Percentiles rank a stretch among this genome's conserved stretches.
phyloP scores from a whole-genome alignment of 1,284 basidiomycete genomes.

The Papiliotrema laurentii region DNA sequence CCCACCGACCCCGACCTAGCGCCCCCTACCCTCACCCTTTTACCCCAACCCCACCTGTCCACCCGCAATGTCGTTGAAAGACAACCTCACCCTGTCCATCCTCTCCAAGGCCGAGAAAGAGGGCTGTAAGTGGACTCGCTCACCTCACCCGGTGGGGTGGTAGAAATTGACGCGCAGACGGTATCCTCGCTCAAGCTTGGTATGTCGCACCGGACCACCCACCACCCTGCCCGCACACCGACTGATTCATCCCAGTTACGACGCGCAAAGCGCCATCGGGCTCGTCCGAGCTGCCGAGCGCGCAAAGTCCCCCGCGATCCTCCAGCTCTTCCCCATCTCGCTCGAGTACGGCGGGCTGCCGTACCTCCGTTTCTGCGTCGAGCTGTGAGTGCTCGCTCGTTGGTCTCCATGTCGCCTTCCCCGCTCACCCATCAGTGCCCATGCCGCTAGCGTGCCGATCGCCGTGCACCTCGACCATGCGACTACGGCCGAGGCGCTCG shows the following conservation, averaged over 20 bases:
- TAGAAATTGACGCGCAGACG: conserved; percentile 12
- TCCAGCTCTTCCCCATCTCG: conserved; percentile 46
- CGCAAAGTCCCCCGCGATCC: conserved; percentile 41
- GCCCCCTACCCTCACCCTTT: no score
- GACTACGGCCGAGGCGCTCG: conserved; percentile 50
- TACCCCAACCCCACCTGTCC: background rate
- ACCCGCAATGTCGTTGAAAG: conserved; percentile 23
- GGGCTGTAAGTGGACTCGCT: conserved; percentile 25
- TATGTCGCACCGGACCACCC: background rate
- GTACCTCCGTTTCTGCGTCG: conserved; percentile 34
- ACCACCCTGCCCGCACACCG: background rate
- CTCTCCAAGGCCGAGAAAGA: conserved; percentile 43
- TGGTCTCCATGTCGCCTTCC: no score
- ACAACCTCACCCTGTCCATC: conserved; percentile 46
- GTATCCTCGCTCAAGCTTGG: conserved; percentile 39
- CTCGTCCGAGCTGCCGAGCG: conserved; percentile 44
- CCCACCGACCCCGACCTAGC: no score
- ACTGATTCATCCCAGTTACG: conserved; percentile 35
- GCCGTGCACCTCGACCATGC: conserved; percentile 50
- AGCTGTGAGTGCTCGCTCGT: conserved; percentile 22
- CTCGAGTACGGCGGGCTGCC: conserved; percentile 30
- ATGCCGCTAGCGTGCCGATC: conserved; percentile 48
- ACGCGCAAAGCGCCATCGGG: conserved; percentile 38
- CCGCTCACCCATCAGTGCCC: conserved; percentile 57
- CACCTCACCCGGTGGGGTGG: background rate